Base-by-base conservation (phyloP, 805 yeast species). In the Clavispora fructus region DNA sequence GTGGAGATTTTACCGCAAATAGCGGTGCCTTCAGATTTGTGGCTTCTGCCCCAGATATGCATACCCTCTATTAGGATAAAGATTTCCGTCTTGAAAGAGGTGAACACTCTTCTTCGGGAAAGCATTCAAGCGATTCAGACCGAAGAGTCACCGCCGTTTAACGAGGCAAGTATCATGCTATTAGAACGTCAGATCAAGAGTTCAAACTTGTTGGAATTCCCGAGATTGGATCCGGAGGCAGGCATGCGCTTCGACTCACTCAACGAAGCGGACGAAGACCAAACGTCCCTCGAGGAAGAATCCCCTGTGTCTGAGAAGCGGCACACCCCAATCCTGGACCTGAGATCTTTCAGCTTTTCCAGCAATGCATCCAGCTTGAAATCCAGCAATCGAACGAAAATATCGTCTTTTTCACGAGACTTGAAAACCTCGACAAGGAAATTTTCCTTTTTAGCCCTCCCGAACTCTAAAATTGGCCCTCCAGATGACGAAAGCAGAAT, bases 11-110 rank as follows among this genome's bases (percentile, higher is more conserved):
- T 71, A 32, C 69, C 71, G 25, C 64, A 60, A 33, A 55, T 71
- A 2, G 52, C 55, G 2, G 55, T 71, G 10, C 75, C 76, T 5
- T 46, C 45, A 19, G 74, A 71, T 48, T 48, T 68, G 19, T 71
- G 76, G 76, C 53, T 65, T 28, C 50, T 53, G 29, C 64, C 63
- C 17, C 65, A 64, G 10, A 57, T 69, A 9, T 46, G 47, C 13
- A 57, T 71, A 41, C 57, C 59, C 31, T 66, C 68, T 45, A 50
- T 60, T 42, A 63, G 60, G 42, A 55, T 66, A 35, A 71, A 71
- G 49, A 59, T 58, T 19, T 50, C 62, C 13, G 47, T 71, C 42
- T 51, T 71, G 38, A 50, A 49, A 19, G 74, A 70, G 35, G 57
- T 68, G 29, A 67, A 67, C 50, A 28, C 54, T 13, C 56, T 68